Conservation (phyloP, 148 eudicot genomes). For the Camellia granthamiana region DNA sequence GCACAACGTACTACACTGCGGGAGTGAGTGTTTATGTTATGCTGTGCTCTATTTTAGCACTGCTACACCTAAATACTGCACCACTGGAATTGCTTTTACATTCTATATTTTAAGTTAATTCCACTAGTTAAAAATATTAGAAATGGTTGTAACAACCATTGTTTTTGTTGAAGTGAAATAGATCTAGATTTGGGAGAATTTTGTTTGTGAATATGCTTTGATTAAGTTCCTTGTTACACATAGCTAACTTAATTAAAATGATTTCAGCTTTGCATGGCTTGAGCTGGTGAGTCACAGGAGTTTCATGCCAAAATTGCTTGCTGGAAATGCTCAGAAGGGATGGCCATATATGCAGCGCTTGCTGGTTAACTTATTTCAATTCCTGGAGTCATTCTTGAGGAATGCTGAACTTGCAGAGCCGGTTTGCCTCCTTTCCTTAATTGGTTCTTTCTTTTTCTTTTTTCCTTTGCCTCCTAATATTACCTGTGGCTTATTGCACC, state of each 20-base stretch:
- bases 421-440: constrained; percentile 46
- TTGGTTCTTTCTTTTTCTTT: neutral
- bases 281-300: constrained; percentile 92
- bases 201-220: neutral
- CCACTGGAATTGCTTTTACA: no score
- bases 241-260: constrained; percentile 18
- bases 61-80: no score
- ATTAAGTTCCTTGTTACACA: constrained; percentile 4
- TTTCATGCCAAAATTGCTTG: constrained; percentile 93
- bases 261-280: constrained; percentile 93
- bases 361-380: constrained; percentile 83
- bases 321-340: constrained; percentile 90
- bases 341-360: constrained; percentile 91
- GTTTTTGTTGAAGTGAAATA: neutral
- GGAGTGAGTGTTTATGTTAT: no score
- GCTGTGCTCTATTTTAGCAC: no score
- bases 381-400: constrained; percentile 91
- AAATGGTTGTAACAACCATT: neutral
- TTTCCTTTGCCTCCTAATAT: neutral
- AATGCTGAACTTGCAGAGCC: constrained; percentile 81
- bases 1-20: no score
- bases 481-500: neutral
- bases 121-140: neutral
- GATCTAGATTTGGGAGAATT: neutral
- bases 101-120: neutral